Conservation (phyloP, 2,329 filamentous ascomycete species). For the Phoma herbarum region DNA sequence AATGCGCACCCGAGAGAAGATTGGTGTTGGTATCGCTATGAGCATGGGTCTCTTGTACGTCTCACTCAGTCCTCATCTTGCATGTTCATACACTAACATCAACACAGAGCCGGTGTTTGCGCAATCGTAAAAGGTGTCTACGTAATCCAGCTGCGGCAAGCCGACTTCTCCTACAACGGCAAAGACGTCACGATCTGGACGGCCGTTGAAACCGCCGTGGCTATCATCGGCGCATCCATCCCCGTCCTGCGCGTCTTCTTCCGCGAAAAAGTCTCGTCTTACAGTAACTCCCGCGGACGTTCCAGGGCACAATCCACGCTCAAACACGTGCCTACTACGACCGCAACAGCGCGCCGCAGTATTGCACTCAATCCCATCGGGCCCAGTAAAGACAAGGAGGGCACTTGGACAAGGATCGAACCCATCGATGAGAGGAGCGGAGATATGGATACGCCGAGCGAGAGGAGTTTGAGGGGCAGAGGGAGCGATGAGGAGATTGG, state of each 20-base stretch:
- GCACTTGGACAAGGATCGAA: slow-evolving; percentile 14
- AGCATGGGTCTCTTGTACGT: slow-evolving; percentile 40
- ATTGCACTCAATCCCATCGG: slow-evolving; percentile 4
- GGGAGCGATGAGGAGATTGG: slow-evolving; percentile 14
- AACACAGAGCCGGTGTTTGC: slow-evolving; percentile 34
- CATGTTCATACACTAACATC: background rate
- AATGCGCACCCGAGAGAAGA: slow-evolving; percentile 35
- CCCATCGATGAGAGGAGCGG: slow-evolving; percentile 10
- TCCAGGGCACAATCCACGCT: background rate
- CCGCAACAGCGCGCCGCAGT: background rate
- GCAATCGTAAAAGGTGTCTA: slow-evolving; percentile 41
- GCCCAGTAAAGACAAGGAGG: slow-evolving; percentile 9
- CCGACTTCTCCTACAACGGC: slow-evolving; percentile 43
- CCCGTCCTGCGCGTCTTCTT: slow-evolving; percentile 45
- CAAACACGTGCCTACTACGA: slow-evolving; percentile 1
- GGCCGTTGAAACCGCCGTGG: slow-evolving; percentile 40
- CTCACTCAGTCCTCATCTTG: too few species aligned
- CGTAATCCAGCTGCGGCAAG: slow-evolving; percentile 32
- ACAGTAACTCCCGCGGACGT: slow-evolving; percentile 11
- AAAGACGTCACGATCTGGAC: slow-evolving; percentile 45
- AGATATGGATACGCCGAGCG: background rate
- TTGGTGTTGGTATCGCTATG: slow-evolving; percentile 44
- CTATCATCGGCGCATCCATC: slow-evolving; percentile 42
- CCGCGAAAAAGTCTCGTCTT: slow-evolving; percentile 34
- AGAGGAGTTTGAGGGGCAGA: background rate